These are phyloP conservation scores for Cladosporium sphaerospermum DNA, from an alignment of 2,329 filamentous ascomycete species.

Conservation along the genomic window DNA sequence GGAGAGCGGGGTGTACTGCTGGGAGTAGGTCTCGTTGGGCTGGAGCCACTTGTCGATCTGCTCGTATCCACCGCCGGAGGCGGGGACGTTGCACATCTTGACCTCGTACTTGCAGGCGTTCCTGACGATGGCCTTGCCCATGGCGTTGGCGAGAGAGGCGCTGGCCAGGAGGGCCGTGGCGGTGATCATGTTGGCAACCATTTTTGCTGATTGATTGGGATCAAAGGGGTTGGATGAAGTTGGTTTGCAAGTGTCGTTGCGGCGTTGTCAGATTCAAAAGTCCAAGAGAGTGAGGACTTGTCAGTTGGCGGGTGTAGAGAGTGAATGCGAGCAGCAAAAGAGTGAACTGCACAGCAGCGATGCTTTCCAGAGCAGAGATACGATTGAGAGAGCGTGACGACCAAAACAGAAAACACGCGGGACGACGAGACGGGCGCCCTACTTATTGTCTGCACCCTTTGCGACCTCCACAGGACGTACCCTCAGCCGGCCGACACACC, in stretches of 20 bases:
- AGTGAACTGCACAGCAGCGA: constrained; percentile 32
- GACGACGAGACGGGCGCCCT: constrained; percentile 14
- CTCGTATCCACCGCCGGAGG: constrained; percentile 22
- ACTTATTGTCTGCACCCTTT: constrained; percentile 11
- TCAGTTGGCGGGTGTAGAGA: constrained; percentile 19
- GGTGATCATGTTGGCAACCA: constrained; percentile 17
- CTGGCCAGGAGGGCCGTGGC: constrained; percentile 23
- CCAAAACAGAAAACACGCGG: constrained; percentile 15
- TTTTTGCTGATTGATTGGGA: constrained; percentile 3
- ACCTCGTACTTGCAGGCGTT: constrained; percentile 30
- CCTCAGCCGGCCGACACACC: constrained; percentile 10
- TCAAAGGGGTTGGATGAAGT: constrained; percentile 1
- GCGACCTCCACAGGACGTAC: constrained; percentile 4
- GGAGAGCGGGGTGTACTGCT: constrained; percentile 30
- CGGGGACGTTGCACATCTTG: constrained; percentile 26
- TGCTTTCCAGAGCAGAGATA: constrained; percentile 25
- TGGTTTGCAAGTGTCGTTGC: constrained; percentile 8
- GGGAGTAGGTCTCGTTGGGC: constrained; percentile 25
- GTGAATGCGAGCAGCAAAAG: constrained; percentile 24
- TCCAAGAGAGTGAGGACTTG: constrained; percentile 22
- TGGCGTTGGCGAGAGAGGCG: constrained; percentile 19
- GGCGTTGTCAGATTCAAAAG: constrained; percentile 3
- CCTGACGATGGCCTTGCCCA: constrained; percentile 26
- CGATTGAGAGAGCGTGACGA: constrained; percentile 22
- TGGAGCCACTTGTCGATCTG: constrained; percentile 21